Base-by-base conservation (phyloP, 2,329 filamentous ascomycete species). In the Blastomyces gilchristii region DNA sequence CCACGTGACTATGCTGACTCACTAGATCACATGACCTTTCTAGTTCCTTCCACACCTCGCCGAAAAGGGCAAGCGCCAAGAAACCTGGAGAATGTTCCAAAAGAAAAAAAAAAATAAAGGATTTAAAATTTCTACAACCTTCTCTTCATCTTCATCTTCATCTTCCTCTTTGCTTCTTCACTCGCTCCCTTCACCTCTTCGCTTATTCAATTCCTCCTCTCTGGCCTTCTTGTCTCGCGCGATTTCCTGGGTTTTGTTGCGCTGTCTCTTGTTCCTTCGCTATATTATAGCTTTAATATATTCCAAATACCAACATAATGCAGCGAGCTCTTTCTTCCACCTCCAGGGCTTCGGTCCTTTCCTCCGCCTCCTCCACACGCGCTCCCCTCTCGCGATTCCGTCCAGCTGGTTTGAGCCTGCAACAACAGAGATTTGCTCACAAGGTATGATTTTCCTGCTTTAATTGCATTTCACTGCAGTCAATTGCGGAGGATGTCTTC, bases 381-480 rank as follows among this genome's bases (percentile, higher is more conserved):
- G 84, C 83, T 76, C 78, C 81, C 66, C 80, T 86, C 69, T 79
- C 80, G 71, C 85, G 84, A 75, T 82, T 87, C 77, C 85, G 87
- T 72, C 81, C 86, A 73, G 78, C 84, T 72, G 83, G 85, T 71
- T 78, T 90, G 72, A 84, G 80, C 76, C 82, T 90, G 71, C 91
- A 96, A 79, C 93, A 97, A 82, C 86, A 96, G 78, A 86, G 94
- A 76, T 99, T 96, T 77, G 91, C 93, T 69, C 93, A 97, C 85
- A 97, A 97, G 90, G 91, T 96, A 83, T 59, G 81, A 71, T 37
- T 41, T n/a, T 9, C 18, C 12, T 25, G 16, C 14, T 59, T 34
- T n/a, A 25, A 18, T 59, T 47, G 41, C 39, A 59, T 34, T 47
- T 34, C 14, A 11, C 14, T 3, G 16, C 52, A 16, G 31, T 5